Evolutionary conservation across 306 rosid species (phyloP).

Genomic region (Chamaecrista fasciculata): DNA sequence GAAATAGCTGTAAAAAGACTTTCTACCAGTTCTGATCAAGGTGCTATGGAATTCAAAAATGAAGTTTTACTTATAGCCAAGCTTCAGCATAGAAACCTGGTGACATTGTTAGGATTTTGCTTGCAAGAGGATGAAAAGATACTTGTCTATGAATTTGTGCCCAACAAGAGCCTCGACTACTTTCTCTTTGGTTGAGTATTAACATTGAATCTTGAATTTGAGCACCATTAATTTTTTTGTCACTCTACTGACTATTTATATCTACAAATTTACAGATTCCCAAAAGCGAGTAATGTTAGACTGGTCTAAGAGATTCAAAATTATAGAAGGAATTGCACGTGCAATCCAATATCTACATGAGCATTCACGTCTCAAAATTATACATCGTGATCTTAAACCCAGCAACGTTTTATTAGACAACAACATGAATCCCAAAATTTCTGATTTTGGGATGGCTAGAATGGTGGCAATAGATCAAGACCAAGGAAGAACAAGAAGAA

Average conservation of each 20-base stretch:
- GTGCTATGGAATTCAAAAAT: neutral
- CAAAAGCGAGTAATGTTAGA: constrained; percentile 5
- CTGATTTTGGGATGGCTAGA: too few species aligned
- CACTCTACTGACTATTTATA: neutral
- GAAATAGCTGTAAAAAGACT: neutral
- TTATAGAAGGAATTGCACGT: too few species aligned
- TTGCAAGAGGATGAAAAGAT: too few species aligned
- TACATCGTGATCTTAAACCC: constrained; percentile 51
- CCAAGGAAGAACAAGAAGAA: constrained; percentile 25
- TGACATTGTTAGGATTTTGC: too few species aligned
- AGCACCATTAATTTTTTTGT: neutral
- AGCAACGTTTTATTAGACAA: constrained; percentile 44
- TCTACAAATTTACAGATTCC: constrained; percentile 14
- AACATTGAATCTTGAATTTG: neutral
- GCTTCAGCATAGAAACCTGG: too few species aligned
- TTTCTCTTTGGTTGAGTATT: constrained; percentile 11
- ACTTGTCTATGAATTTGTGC: too few species aligned
- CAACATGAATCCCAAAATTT: too few species aligned
- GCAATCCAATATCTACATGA: too few species aligned
- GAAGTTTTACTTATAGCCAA: too few species aligned
- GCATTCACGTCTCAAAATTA: constrained; percentile 40
- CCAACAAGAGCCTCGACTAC: too few species aligned
- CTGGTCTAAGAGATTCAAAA: constrained; percentile 33
- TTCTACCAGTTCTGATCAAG: neutral
- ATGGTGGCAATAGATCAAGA: constrained; percentile 27